Conservation (phyloP, 2,329 filamentous ascomycete genomes). For the Pyricularia pennisetigena region DNA sequence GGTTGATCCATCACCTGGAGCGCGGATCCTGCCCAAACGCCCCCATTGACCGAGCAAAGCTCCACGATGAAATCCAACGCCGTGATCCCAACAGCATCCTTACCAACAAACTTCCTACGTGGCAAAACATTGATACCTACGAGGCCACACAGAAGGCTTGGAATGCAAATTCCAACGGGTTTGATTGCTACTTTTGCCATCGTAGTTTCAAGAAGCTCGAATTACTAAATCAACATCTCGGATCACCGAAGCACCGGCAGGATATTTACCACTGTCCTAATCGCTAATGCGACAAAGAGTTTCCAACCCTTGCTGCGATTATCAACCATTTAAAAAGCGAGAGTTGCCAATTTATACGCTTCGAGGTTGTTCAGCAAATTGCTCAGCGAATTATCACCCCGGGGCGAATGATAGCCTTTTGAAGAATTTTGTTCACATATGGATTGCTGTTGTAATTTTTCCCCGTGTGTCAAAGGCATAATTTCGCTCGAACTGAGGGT, state of each 20-base stretch:
- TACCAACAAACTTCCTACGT: slow-evolving; percentile 39
- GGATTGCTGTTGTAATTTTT: no score
- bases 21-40: slow-evolving; percentile 38
- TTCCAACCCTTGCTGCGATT: slow-evolving; percentile 26
- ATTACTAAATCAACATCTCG: slow-evolving; percentile 40
- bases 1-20: slow-evolving; percentile 47
- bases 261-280: slow-evolving; percentile 30
- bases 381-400: no score
- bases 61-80: slow-evolving; percentile 33
- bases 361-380: slow-evolving; percentile 21
- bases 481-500: no score
- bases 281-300: slow-evolving; percentile 21
- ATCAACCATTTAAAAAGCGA: slow-evolving; percentile 36
- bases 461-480: no score
- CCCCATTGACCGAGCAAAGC: slow-evolving; percentile 33
- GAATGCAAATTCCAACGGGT: slow-evolving; percentile 28
- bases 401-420: no score
- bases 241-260: slow-evolving; percentile 34
- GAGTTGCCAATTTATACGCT: slow-evolving; percentile 26
- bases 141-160: slow-evolving; percentile 28
- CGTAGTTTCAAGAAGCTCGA: slow-evolving; percentile 24
- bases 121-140: slow-evolving; percentile 24
- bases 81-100: slow-evolving; percentile 38
- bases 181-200: slow-evolving; percentile 45
- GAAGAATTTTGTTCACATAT: no score